Percentiles rank a stretch among this genome's conserved stretches.
Conservation (phyloP, 305 asterid genomes). For the Fraxinus paxiana region DNA sequence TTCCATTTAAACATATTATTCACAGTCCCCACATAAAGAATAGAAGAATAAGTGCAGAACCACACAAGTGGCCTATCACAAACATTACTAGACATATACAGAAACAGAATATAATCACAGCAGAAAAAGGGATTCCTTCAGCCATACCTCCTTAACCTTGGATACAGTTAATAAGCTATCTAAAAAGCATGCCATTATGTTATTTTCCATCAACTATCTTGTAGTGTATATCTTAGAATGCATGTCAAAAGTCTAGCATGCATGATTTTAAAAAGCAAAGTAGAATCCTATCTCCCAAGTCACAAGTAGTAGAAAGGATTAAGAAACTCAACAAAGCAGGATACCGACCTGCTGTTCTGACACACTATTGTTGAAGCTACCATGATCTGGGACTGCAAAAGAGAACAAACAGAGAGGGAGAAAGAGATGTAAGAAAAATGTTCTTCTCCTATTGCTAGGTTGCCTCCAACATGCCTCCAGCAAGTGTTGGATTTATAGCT, state of each 20-base stretch:
- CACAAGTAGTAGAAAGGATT: conserved; percentile 8
- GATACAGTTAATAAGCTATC: background rate
- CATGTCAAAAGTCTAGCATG: conserved; percentile 3
- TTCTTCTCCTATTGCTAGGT: conserved; percentile 3
- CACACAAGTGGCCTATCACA: background rate
- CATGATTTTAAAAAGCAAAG: conserved; percentile 13
- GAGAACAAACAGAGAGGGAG: conserved; percentile 6
- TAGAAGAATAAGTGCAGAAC: background rate
- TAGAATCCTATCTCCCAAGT: background rate
- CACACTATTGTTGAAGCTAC: conserved; percentile 78
- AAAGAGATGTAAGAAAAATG: conserved; percentile 10
- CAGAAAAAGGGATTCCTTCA: conserved; percentile 3
- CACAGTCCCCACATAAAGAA: conserved; percentile 8
- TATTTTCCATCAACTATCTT: background rate
- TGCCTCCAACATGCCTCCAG: background rate
- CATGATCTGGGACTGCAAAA: conserved; percentile 56
- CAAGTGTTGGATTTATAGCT: background rate
- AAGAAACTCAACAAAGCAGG: conserved; percentile 12
- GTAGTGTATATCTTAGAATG: background rate
- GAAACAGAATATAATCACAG: background rate
- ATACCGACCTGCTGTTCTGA: conserved; percentile 60
- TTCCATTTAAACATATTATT: background rate
- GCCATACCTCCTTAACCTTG: background rate
- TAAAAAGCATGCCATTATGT: background rate
- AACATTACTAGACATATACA: conserved; percentile 5